These are phyloP conservation scores for Triticum dicoccoides DNA, from an alignment of 176 grass and related monocot genomes.

Conservation along the genomic window DNA sequence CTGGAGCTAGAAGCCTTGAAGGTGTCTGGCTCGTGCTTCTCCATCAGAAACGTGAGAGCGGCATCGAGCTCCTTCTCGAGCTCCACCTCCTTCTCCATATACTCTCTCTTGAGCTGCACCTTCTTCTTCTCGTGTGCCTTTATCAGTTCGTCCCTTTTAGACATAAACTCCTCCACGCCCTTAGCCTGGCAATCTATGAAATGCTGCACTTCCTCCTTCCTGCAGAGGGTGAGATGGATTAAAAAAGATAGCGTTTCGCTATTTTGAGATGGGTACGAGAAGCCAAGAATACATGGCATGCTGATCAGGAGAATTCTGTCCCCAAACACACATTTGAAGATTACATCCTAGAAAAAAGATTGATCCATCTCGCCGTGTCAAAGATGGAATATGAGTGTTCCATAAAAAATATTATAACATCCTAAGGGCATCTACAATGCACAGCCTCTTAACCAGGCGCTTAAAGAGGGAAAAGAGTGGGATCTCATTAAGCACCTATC, in stretches of 20 bases:
- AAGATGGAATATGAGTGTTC: too few species aligned
- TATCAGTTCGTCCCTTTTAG: conserved; percentile 52
- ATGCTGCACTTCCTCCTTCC: conserved; percentile 54
- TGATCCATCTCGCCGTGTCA: too few species aligned
- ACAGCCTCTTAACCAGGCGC: too few species aligned
- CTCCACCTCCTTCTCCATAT: conserved; percentile 59
- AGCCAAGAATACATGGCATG: background rate
- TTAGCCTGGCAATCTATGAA: conserved; percentile 69
- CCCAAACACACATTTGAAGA: background rate
- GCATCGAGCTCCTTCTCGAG: conserved; percentile 54
- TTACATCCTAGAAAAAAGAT: background rate
- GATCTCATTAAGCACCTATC: too few species aligned
- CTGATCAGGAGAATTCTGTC: background rate
- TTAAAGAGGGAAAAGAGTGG: too few species aligned
- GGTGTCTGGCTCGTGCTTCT: conserved; percentile 60
- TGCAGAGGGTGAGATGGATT: conserved; percentile 11
- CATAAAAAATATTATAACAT: background rate
- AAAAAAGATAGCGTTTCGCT: background rate
- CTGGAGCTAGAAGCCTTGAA: conserved; percentile 47
- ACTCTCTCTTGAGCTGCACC: conserved; percentile 47
- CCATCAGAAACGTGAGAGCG: conserved; percentile 53
- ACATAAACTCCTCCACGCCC: conserved; percentile 56
- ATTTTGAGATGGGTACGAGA: background rate
- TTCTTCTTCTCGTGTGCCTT: conserved; percentile 46
- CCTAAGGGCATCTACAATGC: background rate